phyloP scores from a whole-genome alignment of 495 filamentous ascomycete species.

The Monascus purpureus region DNA sequence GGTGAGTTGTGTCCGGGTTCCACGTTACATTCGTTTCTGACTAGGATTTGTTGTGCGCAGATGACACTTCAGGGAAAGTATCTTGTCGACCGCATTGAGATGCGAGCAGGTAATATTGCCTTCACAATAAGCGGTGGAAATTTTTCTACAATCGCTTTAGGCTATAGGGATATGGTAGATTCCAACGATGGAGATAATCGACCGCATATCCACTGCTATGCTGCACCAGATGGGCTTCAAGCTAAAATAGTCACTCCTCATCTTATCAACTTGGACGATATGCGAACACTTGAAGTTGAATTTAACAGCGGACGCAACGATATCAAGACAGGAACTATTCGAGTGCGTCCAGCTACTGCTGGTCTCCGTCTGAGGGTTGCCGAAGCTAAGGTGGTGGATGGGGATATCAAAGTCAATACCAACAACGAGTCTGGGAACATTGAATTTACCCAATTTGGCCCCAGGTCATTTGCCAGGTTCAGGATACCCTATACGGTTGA shows the following conservation, averaged over 20 bases:
- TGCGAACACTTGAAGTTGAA: conserved; percentile 60
- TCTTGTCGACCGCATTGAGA: conserved; percentile 54
- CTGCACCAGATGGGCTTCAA: conserved; percentile 31
- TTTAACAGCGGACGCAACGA: conserved; percentile 66
- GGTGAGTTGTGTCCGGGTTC: conserved; percentile 10
- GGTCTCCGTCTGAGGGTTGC: conserved; percentile 72
- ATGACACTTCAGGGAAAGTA: conserved; percentile 61
- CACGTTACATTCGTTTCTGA: neutral
- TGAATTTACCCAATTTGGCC: conserved; percentile 40
- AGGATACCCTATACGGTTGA: conserved; percentile 78
- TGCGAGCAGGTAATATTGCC: conserved; percentile 53
- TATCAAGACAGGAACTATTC: conserved; percentile 51
- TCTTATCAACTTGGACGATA: conserved; percentile 57
- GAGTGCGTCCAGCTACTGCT: conserved; percentile 69
- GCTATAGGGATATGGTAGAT: conserved; percentile 28
- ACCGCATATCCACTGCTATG: conserved; percentile 37
- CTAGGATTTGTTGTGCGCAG: conserved; percentile 22
- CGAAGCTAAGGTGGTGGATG: conserved; percentile 45
- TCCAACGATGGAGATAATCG: conserved; percentile 20
- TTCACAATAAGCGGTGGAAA: conserved; percentile 33
- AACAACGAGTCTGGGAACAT: conserved; percentile 55
- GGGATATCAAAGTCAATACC: conserved; percentile 36
- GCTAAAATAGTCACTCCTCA: conserved; percentile 32
- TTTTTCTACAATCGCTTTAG: conserved; percentile 19
- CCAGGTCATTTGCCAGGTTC: conserved; percentile 37